Evolutionary conservation across 106 monocot species (phyloP).

Genomic region (Platanthera zijinensis): DNA sequence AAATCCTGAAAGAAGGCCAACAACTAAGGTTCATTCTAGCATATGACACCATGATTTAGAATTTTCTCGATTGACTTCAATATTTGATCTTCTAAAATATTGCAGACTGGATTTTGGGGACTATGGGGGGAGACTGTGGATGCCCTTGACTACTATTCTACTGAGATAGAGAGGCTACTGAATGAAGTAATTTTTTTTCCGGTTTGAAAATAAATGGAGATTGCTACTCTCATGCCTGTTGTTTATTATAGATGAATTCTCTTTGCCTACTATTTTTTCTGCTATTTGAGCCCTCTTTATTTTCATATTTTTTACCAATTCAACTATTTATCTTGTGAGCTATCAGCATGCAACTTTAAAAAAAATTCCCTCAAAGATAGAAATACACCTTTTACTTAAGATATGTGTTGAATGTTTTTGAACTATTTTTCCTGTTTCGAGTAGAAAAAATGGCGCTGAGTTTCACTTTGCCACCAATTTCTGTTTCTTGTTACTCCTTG

Average conservation of each 20-base stretch:
- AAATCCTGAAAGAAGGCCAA: slow-evolving; percentile 49
- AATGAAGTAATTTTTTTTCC: slow-evolving; percentile 37
- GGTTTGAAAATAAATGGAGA: background rate
- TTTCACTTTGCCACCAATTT: too few species aligned
- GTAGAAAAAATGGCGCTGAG: background rate
- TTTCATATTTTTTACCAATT: background rate
- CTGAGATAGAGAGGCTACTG: slow-evolving; percentile 35
- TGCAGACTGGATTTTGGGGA: slow-evolving; percentile 74
- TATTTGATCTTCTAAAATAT: slow-evolving; percentile 1
- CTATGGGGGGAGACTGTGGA: slow-evolving; percentile 67
- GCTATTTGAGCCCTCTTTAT: too few species aligned
- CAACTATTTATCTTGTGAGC: background rate
- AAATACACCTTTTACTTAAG: background rate
- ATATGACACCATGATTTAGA: background rate
- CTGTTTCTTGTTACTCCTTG: too few species aligned
- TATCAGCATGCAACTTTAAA: background rate
- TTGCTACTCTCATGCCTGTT: background rate
- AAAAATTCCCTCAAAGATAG: background rate
- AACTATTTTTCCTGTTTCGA: background rate
- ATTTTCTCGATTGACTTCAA: background rate
- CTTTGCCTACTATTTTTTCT: too few species aligned
- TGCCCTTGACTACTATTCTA: slow-evolving; percentile 56
- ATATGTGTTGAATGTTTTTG: background rate
- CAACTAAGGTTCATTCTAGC: slow-evolving; percentile 39
- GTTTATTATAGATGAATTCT: background rate